Evolutionary conservation across 495 filamentous ascomycete genomes (phyloP).

Genomic region (Trichoderma parareesei): DNA sequence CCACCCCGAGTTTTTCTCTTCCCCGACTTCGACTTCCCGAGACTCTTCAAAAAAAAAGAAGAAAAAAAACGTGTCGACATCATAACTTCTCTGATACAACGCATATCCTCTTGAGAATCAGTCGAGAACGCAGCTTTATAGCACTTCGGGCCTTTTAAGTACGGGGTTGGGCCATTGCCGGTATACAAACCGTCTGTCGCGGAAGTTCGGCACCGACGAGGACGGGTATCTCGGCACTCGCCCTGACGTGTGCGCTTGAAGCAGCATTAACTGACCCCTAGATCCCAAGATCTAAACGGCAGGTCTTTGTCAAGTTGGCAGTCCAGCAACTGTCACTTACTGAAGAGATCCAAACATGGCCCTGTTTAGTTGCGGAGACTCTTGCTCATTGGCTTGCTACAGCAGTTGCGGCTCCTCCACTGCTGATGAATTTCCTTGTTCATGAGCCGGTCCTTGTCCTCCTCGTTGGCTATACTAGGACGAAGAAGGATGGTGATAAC

Average conservation of each 20-base stretch:
- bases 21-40: neutral
- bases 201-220: slow-evolving; percentile 6
- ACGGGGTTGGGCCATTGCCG: neutral
- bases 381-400: neutral
- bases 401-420: neutral
- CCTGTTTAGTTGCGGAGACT: neutral
- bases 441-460: neutral
- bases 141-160: slow-evolving; percentile 5
- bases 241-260: neutral
- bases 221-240: slow-evolving; percentile 6
- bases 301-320: neutral
- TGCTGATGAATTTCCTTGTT: neutral
- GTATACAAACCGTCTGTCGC: neutral
- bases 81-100: neutral
- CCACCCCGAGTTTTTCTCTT: neutral
- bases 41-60: neutral
- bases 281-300: neutral
- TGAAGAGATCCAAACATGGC: neutral
- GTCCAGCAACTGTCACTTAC: neutral
- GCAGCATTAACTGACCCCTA: neutral
- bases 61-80: neutral
- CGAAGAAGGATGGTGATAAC: slow-evolving; percentile 5
- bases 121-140: neutral
- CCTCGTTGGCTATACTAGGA: neutral
- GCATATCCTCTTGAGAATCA: neutral